A percentile compares a stretch with the other conserved stretches of the same genome.
These are phyloP conservation scores for Chamaenerion angustifolium DNA, from an alignment of 345 rosid genomes.

Conservation along the genomic window DNA sequence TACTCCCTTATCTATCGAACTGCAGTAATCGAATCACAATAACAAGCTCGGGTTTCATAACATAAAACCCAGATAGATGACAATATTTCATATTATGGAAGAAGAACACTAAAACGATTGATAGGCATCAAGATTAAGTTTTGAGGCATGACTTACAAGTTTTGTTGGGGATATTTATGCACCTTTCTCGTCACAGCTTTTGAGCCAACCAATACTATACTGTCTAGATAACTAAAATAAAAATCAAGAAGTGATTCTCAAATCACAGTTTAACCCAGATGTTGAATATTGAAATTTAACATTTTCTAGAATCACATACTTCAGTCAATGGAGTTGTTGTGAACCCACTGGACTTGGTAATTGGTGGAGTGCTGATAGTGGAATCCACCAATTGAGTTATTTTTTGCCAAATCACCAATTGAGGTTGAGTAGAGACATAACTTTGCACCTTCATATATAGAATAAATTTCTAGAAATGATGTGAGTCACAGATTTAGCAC, in stretches of 20 bases:
- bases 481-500: too few species aligned
- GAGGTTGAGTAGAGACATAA: slow-evolving; percentile 25
- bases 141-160: slow-evolving; percentile 39
- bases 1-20: slow-evolving; percentile 63
- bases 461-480: not conserved
- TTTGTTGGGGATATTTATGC: slow-evolving; percentile 60
- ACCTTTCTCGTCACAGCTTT: slow-evolving; percentile 65
- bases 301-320: slow-evolving; percentile 20
- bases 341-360: slow-evolving; percentile 19
- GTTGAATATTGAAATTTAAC: not conserved
- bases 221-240: slow-evolving; percentile 33
- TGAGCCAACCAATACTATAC: slow-evolving; percentile 36
- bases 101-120: too few species aligned
- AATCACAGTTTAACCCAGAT: not conserved
- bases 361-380: slow-evolving; percentile 21
- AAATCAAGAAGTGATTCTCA: slow-evolving; percentile 2
- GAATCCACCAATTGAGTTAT: slow-evolving; percentile 18
- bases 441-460: slow-evolving; percentile 20
- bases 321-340: slow-evolving; percentile 23
- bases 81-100: too few species aligned
- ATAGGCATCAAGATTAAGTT: too few species aligned
- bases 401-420: too few species aligned
- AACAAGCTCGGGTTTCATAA: slow-evolving; percentile 31
- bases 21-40: slow-evolving; percentile 15
- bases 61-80: slow-evolving; percentile 23